Conservation (phyloP, 108 stramenopile genomes). For the Skeletonema potamos region DNA sequence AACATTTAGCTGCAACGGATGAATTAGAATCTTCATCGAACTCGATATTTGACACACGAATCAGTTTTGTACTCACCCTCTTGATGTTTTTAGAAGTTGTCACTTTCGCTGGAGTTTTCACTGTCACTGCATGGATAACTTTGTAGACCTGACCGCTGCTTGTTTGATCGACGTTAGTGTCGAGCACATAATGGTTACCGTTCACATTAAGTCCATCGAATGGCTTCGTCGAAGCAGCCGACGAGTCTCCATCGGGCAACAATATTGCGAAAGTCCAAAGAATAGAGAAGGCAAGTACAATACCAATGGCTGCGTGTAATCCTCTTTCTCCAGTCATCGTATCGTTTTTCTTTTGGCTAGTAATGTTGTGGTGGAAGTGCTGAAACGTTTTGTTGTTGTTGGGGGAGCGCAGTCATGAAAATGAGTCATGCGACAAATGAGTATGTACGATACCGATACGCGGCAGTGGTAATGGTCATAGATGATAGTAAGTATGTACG, state of each 20-base stretch:
- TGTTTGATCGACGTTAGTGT: slow-evolving; percentile 4
- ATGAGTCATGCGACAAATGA: too few relatives aligned
- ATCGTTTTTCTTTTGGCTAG: background rate
- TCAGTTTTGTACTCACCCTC: background rate
- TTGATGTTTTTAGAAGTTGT: background rate
- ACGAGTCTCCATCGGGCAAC: background rate
- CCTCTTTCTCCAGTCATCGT: slow-evolving; percentile 27
- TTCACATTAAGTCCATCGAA: background rate
- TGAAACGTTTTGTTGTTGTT: too few relatives aligned
- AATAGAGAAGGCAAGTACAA: slow-evolving; percentile 28
- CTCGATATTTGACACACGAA: background rate
- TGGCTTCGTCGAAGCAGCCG: background rate
- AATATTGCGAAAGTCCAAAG: slow-evolving; percentile 28
- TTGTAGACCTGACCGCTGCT: background rate
- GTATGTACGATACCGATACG: too few relatives aligned
- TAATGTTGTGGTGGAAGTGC: background rate
- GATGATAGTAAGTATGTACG: too few relatives aligned
- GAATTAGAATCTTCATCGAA: background rate
- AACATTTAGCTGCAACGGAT: background rate
- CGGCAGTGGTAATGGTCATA: too few relatives aligned
- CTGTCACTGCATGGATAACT: background rate
- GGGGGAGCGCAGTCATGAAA: too few relatives aligned
- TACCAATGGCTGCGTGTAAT: slow-evolving; percentile 10
- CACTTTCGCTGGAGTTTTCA: background rate
- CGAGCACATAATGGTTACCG: slow-evolving; percentile 5